Percentiles rank a stretch among this genome's conserved stretches.
phyloP scores from a whole-genome alignment of 2,329 filamentous ascomycete species.

The Xylariales sp. region DNA sequence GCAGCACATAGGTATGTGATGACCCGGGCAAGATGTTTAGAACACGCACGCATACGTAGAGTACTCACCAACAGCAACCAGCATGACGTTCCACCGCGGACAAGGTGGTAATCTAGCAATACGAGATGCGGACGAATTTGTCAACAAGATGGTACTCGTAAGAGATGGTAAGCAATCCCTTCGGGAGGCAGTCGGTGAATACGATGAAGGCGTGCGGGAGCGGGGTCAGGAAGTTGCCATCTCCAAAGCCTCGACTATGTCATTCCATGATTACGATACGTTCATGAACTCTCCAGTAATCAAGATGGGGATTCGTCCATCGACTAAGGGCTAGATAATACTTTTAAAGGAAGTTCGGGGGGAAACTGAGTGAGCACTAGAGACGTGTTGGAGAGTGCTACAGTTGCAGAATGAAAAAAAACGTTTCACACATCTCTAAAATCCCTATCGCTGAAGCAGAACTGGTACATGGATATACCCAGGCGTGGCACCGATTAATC shows the following conservation, averaged over 20 bases:
- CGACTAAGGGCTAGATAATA: no score
- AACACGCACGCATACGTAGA: not conserved
- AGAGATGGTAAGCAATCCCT: conserved; percentile 4
- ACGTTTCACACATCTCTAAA: no score
- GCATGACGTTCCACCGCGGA: conserved; percentile 3
- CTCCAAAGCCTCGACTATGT: conserved; percentile 7
- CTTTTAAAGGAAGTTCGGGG: no score
- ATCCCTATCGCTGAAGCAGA: no score
- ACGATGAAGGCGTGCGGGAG: conserved; percentile 8
- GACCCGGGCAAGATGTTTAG: not conserved
- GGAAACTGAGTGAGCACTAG: no score
- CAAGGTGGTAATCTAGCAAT: conserved; percentile 3
- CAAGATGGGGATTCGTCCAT: conserved; percentile 11
- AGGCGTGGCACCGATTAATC: no score
- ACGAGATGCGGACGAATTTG: conserved; percentile 6
- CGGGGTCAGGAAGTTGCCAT: conserved; percentile 11
- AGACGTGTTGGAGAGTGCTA: no score
- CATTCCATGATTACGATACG: conserved; percentile 11
- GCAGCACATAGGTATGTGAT: conserved; percentile 3
- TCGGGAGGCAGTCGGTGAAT: conserved; percentile 7
- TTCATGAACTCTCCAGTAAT: conserved; percentile 10
- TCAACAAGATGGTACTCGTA: conserved; percentile 8
- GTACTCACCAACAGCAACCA: not conserved
- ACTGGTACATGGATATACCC: no score
- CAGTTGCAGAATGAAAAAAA: no score